Percentiles rank a stretch among this genome's conserved stretches.
phyloP scores from a whole-genome alignment of 2,329 filamentous ascomycete genomes.

The Fusarium newnesense region DNA sequence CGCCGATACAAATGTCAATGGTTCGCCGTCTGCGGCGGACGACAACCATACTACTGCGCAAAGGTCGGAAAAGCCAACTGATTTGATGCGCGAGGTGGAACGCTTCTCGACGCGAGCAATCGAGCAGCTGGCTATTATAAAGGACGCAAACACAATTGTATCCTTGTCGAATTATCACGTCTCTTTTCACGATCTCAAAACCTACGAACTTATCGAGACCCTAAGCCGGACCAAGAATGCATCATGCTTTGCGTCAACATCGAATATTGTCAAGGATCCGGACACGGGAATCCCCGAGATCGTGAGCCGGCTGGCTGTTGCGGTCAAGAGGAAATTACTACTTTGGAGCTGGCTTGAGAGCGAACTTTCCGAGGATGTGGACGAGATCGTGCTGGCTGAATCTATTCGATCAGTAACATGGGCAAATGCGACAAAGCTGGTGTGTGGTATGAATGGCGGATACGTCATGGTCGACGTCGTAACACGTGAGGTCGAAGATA shows the following conservation, averaged over 20 bases:
- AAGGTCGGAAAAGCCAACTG: slow-evolving; percentile 68
- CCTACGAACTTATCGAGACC: slow-evolving; percentile 82
- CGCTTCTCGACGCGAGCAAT: slow-evolving; percentile 91
- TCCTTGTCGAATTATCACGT: slow-evolving; percentile 91
- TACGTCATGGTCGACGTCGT: slow-evolving; percentile 91
- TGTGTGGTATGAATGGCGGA: slow-evolving; percentile 90
- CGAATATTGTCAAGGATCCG: slow-evolving; percentile 91
- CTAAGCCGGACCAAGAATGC: slow-evolving; percentile 88
- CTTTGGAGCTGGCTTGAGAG: slow-evolving; percentile 97
- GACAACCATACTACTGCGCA: slow-evolving; percentile 45
- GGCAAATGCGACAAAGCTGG: slow-evolving; percentile 85
- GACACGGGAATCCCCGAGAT: slow-evolving; percentile 91
- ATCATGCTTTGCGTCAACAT: slow-evolving; percentile 89
- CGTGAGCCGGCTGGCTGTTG: slow-evolving; percentile 89
- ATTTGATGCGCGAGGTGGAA: slow-evolving; percentile 90
- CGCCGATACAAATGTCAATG: slow-evolving; percentile 42
- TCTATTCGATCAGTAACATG: slow-evolving; percentile 90
- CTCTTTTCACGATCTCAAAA: slow-evolving; percentile 88
- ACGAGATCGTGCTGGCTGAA: slow-evolving; percentile 83
- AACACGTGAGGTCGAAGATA: slow-evolving; percentile 77
- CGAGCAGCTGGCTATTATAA: slow-evolving; percentile 94
- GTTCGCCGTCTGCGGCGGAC: slow-evolving; percentile 45
- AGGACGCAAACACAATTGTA: slow-evolving; percentile 90
- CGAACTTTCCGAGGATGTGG: slow-evolving; percentile 79
- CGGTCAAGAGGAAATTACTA: slow-evolving; percentile 88